Conservation (phyloP, 2,329 filamentous ascomycete genomes). For the Fonsecaea pedrosoi region DNA sequence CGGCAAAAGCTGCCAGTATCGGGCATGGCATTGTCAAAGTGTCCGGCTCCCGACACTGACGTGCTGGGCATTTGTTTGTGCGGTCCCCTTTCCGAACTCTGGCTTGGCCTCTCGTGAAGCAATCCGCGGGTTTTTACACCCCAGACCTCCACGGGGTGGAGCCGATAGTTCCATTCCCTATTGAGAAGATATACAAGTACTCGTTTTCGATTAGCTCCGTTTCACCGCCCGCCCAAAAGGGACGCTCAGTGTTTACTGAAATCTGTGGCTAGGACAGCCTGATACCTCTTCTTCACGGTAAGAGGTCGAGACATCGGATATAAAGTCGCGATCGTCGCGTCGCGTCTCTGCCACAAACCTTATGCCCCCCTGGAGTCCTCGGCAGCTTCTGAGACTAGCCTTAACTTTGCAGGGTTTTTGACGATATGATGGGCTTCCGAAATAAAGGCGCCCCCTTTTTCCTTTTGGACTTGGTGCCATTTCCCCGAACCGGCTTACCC, state of each 20-base stretch:
- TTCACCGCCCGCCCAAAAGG: neutral
- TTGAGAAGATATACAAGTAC: neutral
- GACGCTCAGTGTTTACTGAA: neutral
- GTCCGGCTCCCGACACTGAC: conserved; percentile 6
- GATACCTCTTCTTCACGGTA: neutral
- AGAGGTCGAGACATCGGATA: neutral
- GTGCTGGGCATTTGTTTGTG: conserved; percentile 1
- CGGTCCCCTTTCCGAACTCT: neutral
- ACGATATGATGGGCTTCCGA: conserved; percentile 6
- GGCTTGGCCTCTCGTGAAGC: neutral
- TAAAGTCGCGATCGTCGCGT: conserved; percentile 5
- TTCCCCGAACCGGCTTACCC: conserved; percentile 2
- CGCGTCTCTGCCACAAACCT: conserved; percentile 11
- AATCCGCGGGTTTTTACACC: neutral
- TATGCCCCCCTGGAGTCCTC: conserved; percentile 8
- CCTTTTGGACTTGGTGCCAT: neutral
- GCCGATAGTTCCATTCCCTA: neutral
- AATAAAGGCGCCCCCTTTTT: conserved; percentile 10
- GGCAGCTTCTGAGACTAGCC: conserved; percentile 5
- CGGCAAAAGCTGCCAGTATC: neutral
- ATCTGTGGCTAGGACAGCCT: neutral
- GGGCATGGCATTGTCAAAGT: conserved; percentile 13
- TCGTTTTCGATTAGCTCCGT: neutral
- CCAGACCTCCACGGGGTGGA: neutral
- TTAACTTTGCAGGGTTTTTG: neutral